Conservation (phyloP, 2,329 filamentous ascomycete species). For the Hymenoscyphus infarciens region DNA sequence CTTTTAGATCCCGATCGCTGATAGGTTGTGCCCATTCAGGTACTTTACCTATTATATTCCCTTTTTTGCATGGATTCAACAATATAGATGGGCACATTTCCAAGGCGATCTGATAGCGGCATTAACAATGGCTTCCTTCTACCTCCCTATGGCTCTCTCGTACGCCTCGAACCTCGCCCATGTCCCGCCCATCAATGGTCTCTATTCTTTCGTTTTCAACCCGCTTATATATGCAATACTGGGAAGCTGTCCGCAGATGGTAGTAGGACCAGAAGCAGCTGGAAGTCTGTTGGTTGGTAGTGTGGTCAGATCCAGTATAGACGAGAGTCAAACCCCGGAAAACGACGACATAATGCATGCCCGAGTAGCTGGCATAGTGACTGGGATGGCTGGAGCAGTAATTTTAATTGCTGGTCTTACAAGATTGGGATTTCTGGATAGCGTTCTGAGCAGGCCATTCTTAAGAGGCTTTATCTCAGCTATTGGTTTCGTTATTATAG, state of each 20-base stretch:
- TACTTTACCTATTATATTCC: slow-evolving; percentile 94
- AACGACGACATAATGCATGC: slow-evolving; percentile 68
- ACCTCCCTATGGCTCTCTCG: slow-evolving; percentile 94
- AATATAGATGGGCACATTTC: slow-evolving; percentile 80
- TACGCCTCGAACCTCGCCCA: slow-evolving; percentile 90
- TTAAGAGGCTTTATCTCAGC: slow-evolving; percentile 94
- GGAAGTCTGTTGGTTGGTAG: slow-evolving; percentile 87
- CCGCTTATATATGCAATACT: slow-evolving; percentile 87
- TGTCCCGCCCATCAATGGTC: slow-evolving; percentile 85
- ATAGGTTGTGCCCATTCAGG: slow-evolving; percentile 42
- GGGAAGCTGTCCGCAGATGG: slow-evolving; percentile 87
- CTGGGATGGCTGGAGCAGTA: slow-evolving; percentile 81
- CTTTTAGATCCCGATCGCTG: slow-evolving; percentile 13
- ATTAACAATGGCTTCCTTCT: slow-evolving; percentile 96
- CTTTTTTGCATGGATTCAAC: slow-evolving; percentile 81
- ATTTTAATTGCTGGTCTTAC: slow-evolving; percentile 85
- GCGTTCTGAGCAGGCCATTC: slow-evolving; percentile 88
- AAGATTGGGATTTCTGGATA: slow-evolving; percentile 87
- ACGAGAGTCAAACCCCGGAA: slow-evolving; percentile 60
- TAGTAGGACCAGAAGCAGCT: slow-evolving; percentile 91
- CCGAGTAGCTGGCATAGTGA: slow-evolving; percentile 80
- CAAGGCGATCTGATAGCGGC: slow-evolving; percentile 85
- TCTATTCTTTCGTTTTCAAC: slow-evolving; percentile 92
- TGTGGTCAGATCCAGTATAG: slow-evolving; percentile 75
- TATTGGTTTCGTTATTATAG: slow-evolving; percentile 92